Percentiles rank a stretch among this genome's conserved stretches.
Evolutionary conservation across 768 basidiomycete species (phyloP).

Genomic region (Rhodotorula toruloides): DNA sequence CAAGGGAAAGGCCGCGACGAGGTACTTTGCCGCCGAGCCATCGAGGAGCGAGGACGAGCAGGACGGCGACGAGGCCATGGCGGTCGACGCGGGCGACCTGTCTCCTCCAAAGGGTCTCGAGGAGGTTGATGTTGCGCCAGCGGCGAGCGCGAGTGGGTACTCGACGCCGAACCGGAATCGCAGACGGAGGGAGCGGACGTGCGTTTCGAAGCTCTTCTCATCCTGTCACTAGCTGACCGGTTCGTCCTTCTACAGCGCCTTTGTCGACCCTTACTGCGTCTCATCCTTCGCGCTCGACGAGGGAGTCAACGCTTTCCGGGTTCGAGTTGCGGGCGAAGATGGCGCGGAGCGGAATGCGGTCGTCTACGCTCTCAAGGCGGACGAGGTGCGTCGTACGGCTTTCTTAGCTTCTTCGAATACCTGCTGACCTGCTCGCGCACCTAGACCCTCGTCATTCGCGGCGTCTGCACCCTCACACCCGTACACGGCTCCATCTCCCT

Average conservation of each 20-base stretch:
- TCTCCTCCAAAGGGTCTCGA: neutral
- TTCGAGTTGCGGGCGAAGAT: constrained; percentile 53
- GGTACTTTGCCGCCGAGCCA: constrained; percentile 8
- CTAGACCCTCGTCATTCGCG: constrained; percentile 63
- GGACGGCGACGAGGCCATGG: constrained; percentile 38
- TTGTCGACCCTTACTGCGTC: constrained; percentile 27
- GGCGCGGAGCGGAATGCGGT: constrained; percentile 44
- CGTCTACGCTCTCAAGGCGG: constrained; percentile 2
- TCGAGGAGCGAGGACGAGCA: neutral
- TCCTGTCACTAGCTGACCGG: too few species aligned
- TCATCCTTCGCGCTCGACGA: constrained; percentile 14
- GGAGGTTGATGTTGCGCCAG: neutral
- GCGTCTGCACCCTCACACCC: constrained; percentile 60
- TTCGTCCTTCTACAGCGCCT: constrained; percentile 3
- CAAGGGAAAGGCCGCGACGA: neutral
- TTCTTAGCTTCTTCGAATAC: neutral
- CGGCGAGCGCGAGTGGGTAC: neutral
- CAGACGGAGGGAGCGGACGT: constrained; percentile 3
- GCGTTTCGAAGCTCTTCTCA: neutral
- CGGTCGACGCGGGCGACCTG: constrained; percentile 44
- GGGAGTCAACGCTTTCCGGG: constrained; percentile 37
- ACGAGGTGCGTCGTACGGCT: constrained; percentile 34
- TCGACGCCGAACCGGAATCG: neutral
- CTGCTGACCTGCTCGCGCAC: neutral
- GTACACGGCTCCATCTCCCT: constrained; percentile 60